Evolutionary conservation across 495 filamentous ascomycete species (phyloP).

Genomic region (Neurospora africana): DNA sequence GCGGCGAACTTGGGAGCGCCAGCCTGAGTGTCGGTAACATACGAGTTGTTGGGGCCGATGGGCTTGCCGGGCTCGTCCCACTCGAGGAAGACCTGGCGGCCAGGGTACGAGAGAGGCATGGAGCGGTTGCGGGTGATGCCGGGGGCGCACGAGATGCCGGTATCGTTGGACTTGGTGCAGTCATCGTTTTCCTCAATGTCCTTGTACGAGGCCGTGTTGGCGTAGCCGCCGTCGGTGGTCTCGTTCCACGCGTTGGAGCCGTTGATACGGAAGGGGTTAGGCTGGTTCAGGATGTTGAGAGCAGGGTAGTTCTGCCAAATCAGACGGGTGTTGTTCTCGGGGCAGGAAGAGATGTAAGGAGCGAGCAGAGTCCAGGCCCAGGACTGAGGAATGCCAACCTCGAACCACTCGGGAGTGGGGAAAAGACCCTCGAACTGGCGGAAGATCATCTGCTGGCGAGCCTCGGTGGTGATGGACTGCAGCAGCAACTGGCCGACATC

Average conservation of each 20-base stretch:
- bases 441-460: conserved; percentile 82
- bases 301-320: conserved; percentile 85
- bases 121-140: conserved; percentile 57
- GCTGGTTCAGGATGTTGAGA: conserved; percentile 64
- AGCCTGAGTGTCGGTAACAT: conserved; percentile 54
- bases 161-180: conserved; percentile 42
- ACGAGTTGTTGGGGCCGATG: conserved; percentile 74
- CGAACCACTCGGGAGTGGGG: conserved; percentile 81
- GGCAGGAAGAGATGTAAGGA: conserved; percentile 74
- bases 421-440: conserved; percentile 76
- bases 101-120: conserved; percentile 62
- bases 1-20: conserved; percentile 54
- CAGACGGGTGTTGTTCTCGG: conserved; percentile 60
- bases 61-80: conserved; percentile 63
- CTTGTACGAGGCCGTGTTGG: conserved; percentile 28
- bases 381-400: conserved; percentile 69
- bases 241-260: conserved; percentile 46
- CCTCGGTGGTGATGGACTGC: conserved; percentile 73
- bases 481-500: conserved; percentile 63
- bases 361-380: conserved; percentile 84
- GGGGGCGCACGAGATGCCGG: conserved; percentile 48
- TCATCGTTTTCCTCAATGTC: conserved; percentile 29
- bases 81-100: conserved; percentile 55
- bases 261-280: conserved; percentile 55
- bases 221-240: conserved; percentile 35